Evolutionary conservation across 371 early-diverging fungal genomes (phyloP), one percentile per base, ranked within the genome.

Genomic region (Mucor lusitanicus): DNA sequence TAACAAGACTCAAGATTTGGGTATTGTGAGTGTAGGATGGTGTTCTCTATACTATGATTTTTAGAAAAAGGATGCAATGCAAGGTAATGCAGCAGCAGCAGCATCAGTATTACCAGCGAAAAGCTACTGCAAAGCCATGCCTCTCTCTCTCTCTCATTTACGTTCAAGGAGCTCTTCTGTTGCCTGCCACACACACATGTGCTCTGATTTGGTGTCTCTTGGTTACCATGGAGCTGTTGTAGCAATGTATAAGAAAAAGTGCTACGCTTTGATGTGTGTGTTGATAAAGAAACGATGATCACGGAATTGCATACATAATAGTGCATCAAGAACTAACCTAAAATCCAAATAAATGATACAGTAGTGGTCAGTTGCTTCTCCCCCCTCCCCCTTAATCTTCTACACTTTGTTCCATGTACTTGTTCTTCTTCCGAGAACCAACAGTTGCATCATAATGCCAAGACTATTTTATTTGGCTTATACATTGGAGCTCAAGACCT

Each of bases 401-500:
- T 30, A n/a, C n/a, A 30, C 3, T 30, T 30, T 30, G 21, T 55
- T 54, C 27, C 25, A 53, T 50, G 21, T 50, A 50, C 23, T 19
- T 50, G 50, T 50, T 23, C 50, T 25, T 50, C 12, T 25, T 50
- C 50, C 50, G 50, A 12, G 50, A 50, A 50, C 25, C 25, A 3
- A 7, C 33, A 33, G 30, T 33, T 33, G 50, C 23, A 50, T 48
- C 48, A 48, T 48, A 25, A 25, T 23, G 50, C 50, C 50, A 50
- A 50, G 50, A 50, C 23, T 23, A 1, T 12, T 25, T 12, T 50
- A 12, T 37, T 37, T 37, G 13, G 37, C 37, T 53, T 64, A 67
- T 64, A 61, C 61, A 17, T 64, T 57, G 23, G 50, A 23, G 37
- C 69, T 75, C 8, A 72, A 65, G 0, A 73, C 54, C 42, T 74